These are phyloP conservation scores for Serendipita indica DNA, from an alignment of 768 basidiomycete species.

Conservation along the genomic window DNA sequence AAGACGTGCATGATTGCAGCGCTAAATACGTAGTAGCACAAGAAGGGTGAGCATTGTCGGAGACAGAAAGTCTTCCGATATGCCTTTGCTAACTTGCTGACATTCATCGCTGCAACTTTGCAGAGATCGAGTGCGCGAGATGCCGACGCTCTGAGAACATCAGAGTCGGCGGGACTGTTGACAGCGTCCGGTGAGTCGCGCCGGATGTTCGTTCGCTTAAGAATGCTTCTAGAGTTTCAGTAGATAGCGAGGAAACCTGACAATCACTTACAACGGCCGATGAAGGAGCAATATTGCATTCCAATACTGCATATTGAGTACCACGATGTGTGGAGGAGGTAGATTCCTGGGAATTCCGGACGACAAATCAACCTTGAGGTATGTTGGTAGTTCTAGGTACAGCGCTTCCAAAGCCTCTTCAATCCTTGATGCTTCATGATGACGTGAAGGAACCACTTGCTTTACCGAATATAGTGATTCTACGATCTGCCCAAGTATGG, in stretches of 20 bases:
- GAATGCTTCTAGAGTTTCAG: neutral
- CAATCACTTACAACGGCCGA: slow-evolving; percentile 52
- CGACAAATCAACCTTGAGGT: slow-evolving; percentile 22
- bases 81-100: slow-evolving; percentile 47
- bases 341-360: slow-evolving; percentile 17
- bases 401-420: slow-evolving; percentile 59
- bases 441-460: slow-evolving; percentile 24
- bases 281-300: slow-evolving; percentile 57
- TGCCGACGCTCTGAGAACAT: slow-evolving; percentile 37
- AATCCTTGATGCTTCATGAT: slow-evolving; percentile 36
- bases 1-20: slow-evolving; percentile 71
- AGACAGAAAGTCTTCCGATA: slow-evolving; percentile 50
- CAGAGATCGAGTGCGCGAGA: slow-evolving; percentile 50
- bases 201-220: slow-evolving; percentile 5
- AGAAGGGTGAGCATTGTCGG: slow-evolving; percentile 44
- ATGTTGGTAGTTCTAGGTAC: slow-evolving; percentile 52
- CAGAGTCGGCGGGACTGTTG: slow-evolving; percentile 8
- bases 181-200: slow-evolving; percentile 2
- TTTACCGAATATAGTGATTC: slow-evolving; percentile 55
- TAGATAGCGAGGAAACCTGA: slow-evolving; percentile 1
- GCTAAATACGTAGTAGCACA: slow-evolving; percentile 53
- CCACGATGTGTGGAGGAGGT: slow-evolving; percentile 51
- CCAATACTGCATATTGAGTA: slow-evolving; percentile 64
- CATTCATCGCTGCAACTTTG: slow-evolving; percentile 55
- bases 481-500: slow-evolving; percentile 53